Percentiles rank a stretch among this genome's conserved stretches.
Conservation (phyloP, 1,284 basidiomycete species). For the Ustilago lituana region DNA sequence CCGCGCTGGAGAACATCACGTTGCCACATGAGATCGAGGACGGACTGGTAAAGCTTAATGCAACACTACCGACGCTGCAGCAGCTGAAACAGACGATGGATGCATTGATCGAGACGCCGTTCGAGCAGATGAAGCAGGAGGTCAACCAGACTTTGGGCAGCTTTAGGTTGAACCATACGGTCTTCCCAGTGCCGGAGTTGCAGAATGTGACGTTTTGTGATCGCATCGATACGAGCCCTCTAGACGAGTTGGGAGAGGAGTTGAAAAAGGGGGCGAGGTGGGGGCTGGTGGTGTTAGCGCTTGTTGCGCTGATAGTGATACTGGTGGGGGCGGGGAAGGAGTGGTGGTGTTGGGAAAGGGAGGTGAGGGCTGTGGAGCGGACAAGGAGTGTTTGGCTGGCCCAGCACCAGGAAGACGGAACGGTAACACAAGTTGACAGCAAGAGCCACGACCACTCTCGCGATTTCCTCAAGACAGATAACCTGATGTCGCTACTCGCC, state of each 20-base stretch:
- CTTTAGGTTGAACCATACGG: conserved; percentile 44
- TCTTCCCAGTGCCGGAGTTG: conserved; percentile 40
- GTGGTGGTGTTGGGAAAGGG: conserved; percentile 49
- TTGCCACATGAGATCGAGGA: conserved; percentile 83
- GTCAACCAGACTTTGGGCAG: conserved; percentile 45
- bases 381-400: conserved; percentile 43
- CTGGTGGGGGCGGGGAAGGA: conserved; percentile 28
- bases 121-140: conserved; percentile 47
- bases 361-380: conserved; percentile 32
- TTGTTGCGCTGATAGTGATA: conserved; percentile 34
- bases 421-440: background rate
- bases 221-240: conserved; percentile 38
- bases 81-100: conserved; percentile 80
- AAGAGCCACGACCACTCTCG: background rate
- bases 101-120: conserved; percentile 63
- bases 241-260: conserved; percentile 48
- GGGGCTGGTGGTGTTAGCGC: conserved; percentile 29
- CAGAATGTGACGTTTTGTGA: conserved; percentile 47
- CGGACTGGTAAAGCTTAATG: conserved; percentile 78
- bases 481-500: conserved; percentile 40
- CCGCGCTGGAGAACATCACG: conserved; percentile 78
- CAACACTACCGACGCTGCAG: conserved; percentile 80
- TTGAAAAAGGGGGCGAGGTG: conserved; percentile 23
- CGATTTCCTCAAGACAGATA: conserved; percentile 19
- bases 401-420: conserved; percentile 3